phyloP scores from a whole-genome alignment of 768 basidiomycete species.

The Amanita exitialis region DNA sequence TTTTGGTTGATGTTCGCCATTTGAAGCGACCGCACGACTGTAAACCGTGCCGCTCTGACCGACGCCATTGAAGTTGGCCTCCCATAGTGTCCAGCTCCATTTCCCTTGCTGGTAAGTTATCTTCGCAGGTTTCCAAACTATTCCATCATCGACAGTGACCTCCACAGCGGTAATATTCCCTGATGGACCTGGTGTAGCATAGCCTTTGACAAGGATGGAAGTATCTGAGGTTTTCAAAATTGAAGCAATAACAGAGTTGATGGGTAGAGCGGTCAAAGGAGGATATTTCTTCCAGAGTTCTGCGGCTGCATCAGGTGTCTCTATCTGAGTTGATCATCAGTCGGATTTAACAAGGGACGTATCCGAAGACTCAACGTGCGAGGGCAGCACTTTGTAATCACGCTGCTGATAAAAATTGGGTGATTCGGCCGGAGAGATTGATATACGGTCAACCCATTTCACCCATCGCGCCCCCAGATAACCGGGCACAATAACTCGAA shows the following conservation, averaged over 20 bases:
- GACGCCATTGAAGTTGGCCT: slow-evolving; percentile 30
- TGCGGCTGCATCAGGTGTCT: slow-evolving; percentile 33
- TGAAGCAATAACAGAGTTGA: slow-evolving; percentile 53
- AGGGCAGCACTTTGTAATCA: slow-evolving; percentile 59
- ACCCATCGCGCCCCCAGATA: slow-evolving; percentile 65
- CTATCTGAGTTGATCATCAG: slow-evolving; percentile 22
- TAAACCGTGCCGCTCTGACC: slow-evolving; percentile 25
- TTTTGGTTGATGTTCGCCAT: slow-evolving; percentile 36
- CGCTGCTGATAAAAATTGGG: slow-evolving; percentile 64
- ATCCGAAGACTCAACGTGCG: slow-evolving; percentile 23
- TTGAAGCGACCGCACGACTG: slow-evolving; percentile 43
- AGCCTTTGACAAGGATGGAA: slow-evolving; percentile 41
- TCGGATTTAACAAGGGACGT: slow-evolving; percentile 6
- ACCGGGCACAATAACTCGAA: slow-evolving; percentile 63
- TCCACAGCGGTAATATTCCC: slow-evolving; percentile 41
- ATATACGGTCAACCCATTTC: slow-evolving; percentile 63
- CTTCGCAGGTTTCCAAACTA: slow-evolving; percentile 36
- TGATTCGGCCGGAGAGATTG: slow-evolving; percentile 43
- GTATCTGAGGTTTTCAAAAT: slow-evolving; percentile 20
- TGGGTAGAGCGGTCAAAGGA: slow-evolving; percentile 44
- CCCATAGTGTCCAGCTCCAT: slow-evolving; percentile 76
- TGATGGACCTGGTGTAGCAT: slow-evolving; percentile 37
- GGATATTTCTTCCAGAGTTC: slow-evolving; percentile 45
- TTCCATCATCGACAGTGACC: slow-evolving; percentile 40
- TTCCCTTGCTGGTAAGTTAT: slow-evolving; percentile 51